A percentile compares a stretch with the other conserved stretches of the same genome.
Conservation (phyloP, 1,284 basidiomycete species). For the Moesziomyces aphidis region DNA sequence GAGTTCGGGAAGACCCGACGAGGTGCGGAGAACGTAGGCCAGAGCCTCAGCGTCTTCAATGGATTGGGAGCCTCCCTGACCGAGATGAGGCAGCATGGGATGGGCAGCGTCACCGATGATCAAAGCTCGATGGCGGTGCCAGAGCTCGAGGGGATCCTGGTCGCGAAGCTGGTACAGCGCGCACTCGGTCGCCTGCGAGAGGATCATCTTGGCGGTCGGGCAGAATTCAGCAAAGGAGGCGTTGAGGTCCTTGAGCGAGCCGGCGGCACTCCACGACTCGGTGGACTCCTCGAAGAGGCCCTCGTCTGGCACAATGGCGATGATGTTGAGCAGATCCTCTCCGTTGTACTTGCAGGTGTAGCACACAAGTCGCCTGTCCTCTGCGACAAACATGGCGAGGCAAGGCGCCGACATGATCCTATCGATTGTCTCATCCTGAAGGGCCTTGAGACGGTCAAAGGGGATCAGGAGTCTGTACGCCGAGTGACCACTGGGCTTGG, state of each 20-base stretch:
- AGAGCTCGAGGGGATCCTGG: slow-evolving; percentile 57
- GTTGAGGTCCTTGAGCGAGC: slow-evolving; percentile 46
- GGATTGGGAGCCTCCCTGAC: slow-evolving; percentile 33
- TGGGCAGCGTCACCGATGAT: slow-evolving; percentile 67
- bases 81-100: slow-evolving; percentile 45
- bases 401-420: slow-evolving; percentile 55
- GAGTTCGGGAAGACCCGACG: neutral
- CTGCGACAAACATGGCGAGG: slow-evolving; percentile 50
- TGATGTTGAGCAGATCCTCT: slow-evolving; percentile 12
- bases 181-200: slow-evolving; percentile 69
- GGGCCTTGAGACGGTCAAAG: slow-evolving; percentile 34
- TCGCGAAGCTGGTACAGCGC: slow-evolving; percentile 66
- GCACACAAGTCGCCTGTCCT: slow-evolving; percentile 58
- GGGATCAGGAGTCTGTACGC: slow-evolving; percentile 61
- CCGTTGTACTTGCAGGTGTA: slow-evolving; percentile 10
- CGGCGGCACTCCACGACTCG: slow-evolving; percentile 60
- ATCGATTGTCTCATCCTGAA: slow-evolving; percentile 46
- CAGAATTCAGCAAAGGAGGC: slow-evolving; percentile 54
- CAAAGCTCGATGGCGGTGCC: slow-evolving; percentile 58
- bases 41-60: slow-evolving; percentile 42
- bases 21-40: slow-evolving; percentile 19
- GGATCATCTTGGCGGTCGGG: slow-evolving; percentile 70
- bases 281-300: slow-evolving; percentile 52
- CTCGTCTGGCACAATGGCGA: slow-evolving; percentile 48
- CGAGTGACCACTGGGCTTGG: slow-evolving; percentile 55